A percentile compares a stretch with the other conserved stretches of the same genome.
These are phyloP conservation scores for Malus sylvestris DNA, from an alignment of 306 rosid species.

Conservation along the genomic window DNA sequence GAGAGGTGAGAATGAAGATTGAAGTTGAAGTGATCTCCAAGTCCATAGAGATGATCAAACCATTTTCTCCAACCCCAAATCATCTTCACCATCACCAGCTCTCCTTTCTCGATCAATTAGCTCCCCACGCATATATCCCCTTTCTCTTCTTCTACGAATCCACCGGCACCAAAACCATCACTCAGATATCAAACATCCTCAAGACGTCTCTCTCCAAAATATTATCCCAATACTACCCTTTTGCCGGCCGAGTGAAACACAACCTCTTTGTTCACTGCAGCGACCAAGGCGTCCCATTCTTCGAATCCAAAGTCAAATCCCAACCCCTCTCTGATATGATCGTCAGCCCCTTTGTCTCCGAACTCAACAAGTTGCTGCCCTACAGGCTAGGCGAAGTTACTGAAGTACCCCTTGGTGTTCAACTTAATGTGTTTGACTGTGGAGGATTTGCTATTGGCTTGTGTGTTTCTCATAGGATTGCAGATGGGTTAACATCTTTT, in stretches of 20 bases:
- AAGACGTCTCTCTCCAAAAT: conserved; percentile 41
- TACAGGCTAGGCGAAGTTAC: conserved; percentile 28
- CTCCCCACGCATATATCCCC: conserved; percentile 14
- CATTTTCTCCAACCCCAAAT: conserved; percentile 20
- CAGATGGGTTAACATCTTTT: conserved; percentile 33
- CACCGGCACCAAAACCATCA: conserved; percentile 30
- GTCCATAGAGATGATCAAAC: conserved; percentile 2
- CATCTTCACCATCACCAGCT: conserved; percentile 15
- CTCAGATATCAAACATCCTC: conserved; percentile 19
- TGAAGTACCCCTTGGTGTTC: conserved; percentile 35
- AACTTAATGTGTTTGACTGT: conserved; percentile 37
- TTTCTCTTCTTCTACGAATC: conserved; percentile 17
- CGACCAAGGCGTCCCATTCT: conserved; percentile 43
- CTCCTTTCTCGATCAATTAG: conserved; percentile 25
- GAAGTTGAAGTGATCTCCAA: conserved; percentile 12
- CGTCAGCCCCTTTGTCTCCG: conserved; percentile 21
- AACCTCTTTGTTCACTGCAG: conserved; percentile 29
- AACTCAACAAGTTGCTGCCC: conserved; percentile 41
- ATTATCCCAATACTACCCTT: conserved; percentile 31
- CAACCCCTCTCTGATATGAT: conserved; percentile 21
- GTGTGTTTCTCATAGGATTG: conserved; percentile 46
- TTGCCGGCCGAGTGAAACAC: conserved; percentile 32
- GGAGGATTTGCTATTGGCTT: conserved; percentile 48
- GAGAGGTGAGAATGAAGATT: background rate
- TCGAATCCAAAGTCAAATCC: conserved; percentile 27